phyloP scores from a whole-genome alignment of 768 basidiomycete species.

The Fibroporia radiculosa region DNA sequence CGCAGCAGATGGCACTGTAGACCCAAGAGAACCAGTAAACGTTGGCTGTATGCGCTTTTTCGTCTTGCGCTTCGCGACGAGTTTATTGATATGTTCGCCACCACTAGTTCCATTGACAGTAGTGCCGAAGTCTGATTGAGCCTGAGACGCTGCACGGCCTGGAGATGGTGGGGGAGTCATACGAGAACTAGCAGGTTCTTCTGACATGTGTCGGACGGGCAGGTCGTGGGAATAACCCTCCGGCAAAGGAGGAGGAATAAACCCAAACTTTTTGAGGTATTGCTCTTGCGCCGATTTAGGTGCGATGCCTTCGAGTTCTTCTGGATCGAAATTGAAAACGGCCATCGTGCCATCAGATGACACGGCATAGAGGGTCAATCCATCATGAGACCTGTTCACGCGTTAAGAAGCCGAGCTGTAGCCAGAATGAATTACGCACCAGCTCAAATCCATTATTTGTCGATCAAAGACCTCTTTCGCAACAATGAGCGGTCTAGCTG shows the following conservation, averaged over 20 bases:
- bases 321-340: slow-evolving; percentile 74
- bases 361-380: slow-evolving; percentile 85
- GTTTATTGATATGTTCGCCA: slow-evolving; percentile 60
- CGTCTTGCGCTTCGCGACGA: slow-evolving; percentile 63
- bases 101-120: slow-evolving; percentile 7
- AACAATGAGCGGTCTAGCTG: slow-evolving; percentile 84
- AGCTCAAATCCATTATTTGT: slow-evolving; percentile 92
- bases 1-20: slow-evolving; percentile 28
- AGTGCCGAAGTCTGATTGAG: slow-evolving; percentile 35
- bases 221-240: slow-evolving; percentile 58
- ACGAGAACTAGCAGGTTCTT: slow-evolving; percentile 6
- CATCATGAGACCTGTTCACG: slow-evolving; percentile 79
- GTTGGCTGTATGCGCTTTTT: slow-evolving; percentile 60
- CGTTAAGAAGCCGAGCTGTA: slow-evolving; percentile 2
- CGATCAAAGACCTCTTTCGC: slow-evolving; percentile 91
- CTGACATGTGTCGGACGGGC: slow-evolving; percentile 1
- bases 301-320: slow-evolving; percentile 77
- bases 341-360: slow-evolving; percentile 95
- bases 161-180: slow-evolving; percentile 47
- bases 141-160: slow-evolving; percentile 23
- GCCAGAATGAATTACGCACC: slow-evolving; percentile 43
- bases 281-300: slow-evolving; percentile 65
- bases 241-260: slow-evolving; percentile 57
- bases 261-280: slow-evolving; percentile 79
- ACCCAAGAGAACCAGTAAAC: slow-evolving; percentile 24